These are phyloP conservation scores for Fusarium sp. DNA, from an alignment of 2,329 filamentous ascomycete genomes.

Conservation along the genomic window DNA sequence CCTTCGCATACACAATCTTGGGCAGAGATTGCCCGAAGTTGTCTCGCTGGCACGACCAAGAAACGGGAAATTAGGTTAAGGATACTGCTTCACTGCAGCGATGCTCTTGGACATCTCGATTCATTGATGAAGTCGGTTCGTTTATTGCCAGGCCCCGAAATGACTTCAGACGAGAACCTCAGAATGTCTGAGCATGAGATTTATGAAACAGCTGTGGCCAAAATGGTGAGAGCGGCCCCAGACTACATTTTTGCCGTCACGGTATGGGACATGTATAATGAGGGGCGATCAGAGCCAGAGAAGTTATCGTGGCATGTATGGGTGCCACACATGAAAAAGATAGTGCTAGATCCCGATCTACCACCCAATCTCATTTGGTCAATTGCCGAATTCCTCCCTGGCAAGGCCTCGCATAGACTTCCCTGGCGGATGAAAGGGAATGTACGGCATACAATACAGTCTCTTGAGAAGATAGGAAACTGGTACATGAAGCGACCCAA, in stretches of 20 bases:
- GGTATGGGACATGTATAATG: conserved; percentile 33
- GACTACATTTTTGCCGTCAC: conserved; percentile 16
- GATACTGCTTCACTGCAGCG: conserved; percentile 11
- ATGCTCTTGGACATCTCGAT: conserved; percentile 26
- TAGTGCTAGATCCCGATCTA: conserved; percentile 54
- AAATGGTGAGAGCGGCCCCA: conserved; percentile 17
- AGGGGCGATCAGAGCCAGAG: conserved; percentile 1
- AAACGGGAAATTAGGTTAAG: conserved; percentile 18
- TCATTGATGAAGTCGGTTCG: conserved; percentile 21
- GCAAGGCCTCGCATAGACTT: conserved; percentile 1
- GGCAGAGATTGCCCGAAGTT: conserved; percentile 16
- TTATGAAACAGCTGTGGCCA: neutral
- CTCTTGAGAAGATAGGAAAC: conserved; percentile 52
- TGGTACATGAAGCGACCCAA: conserved; percentile 51
- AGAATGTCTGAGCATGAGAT: too few species aligned
- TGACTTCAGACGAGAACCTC: neutral
- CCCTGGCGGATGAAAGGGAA: conserved; percentile 3
- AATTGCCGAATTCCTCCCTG: conserved; percentile 45
- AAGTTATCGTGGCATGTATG: conserved; percentile 56
- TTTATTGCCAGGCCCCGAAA: conserved; percentile 5
- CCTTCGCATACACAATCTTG: conserved; percentile 12
- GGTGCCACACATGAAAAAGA: conserved; percentile 51
- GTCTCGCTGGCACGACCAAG: conserved; percentile 11
- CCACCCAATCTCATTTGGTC: conserved; percentile 48
- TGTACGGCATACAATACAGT: conserved; percentile 33